phyloP scores from a whole-genome alignment of 768 basidiomycete species.

The Tulasnella calospora region DNA sequence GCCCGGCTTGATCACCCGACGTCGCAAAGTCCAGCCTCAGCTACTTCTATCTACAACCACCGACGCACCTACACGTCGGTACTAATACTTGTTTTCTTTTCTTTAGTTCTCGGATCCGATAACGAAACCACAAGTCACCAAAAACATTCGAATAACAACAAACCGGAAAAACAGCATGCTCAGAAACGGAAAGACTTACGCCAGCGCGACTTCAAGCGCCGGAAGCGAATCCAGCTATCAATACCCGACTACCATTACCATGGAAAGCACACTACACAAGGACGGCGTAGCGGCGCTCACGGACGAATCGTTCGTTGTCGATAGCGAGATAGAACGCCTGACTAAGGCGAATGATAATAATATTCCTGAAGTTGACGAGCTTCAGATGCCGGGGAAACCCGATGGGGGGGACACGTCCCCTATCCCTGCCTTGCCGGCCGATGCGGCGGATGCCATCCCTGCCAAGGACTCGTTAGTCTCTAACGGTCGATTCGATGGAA shows the following conservation, averaged over 20 bases:
- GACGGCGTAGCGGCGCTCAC: background rate
- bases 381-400: background rate
- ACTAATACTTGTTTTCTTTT: background rate
- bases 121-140: background rate
- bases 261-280: background rate
- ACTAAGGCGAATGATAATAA: background rate
- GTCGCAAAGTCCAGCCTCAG: background rate
- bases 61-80: background rate
- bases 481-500: background rate
- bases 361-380: background rate
- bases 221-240: no score
- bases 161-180: background rate
- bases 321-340: background rate
- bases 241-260: background rate
- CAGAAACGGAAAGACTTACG: no score
- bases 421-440: background rate
- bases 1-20: background rate
- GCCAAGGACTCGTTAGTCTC: background rate
- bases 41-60: background rate
- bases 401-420: background rate
- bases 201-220: no score
- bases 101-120: background rate
- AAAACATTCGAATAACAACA: background rate
- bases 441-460: background rate
- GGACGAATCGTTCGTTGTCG: background rate